A percentile compares a stretch with the other conserved stretches of the same genome.
phyloP scores from a whole-genome alignment of 257 asterid species.

The Nicotiana obtusifolia region DNA sequence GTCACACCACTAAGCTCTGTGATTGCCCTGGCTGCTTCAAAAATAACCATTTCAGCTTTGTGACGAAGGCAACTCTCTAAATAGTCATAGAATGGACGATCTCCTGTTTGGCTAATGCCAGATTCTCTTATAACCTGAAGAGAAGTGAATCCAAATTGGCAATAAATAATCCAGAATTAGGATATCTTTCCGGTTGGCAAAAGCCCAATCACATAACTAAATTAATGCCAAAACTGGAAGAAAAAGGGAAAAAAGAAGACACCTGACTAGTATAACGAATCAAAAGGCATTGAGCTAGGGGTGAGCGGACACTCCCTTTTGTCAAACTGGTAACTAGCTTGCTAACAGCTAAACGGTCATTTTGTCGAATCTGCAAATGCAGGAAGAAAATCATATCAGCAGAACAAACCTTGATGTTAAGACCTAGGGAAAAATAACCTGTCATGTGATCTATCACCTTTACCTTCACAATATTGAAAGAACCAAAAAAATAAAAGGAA shows the following conservation, averaged over 20 bases:
- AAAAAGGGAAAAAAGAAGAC: not conserved
- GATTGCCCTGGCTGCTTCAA: constrained; percentile 97
- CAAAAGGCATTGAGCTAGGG: constrained; percentile 91
- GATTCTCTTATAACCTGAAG: constrained; percentile 83
- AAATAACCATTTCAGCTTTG: constrained; percentile 93
- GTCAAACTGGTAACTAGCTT: constrained; percentile 89
- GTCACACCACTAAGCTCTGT: constrained; percentile 78
- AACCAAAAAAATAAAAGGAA: not conserved
- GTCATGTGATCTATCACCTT: constrained; percentile 2
- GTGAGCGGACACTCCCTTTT: constrained; percentile 89
- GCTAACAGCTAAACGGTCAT: constrained; percentile 92
- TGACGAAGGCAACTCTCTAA: constrained; percentile 94
- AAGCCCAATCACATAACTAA: not conserved
- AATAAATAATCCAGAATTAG: constrained; percentile 4
- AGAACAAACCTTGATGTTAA: not conserved
- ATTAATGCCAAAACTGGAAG: not conserved
- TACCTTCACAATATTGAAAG: not conserved
- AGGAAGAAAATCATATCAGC: constrained; percentile 5
- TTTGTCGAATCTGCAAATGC: constrained; percentile 76
- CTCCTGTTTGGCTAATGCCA: constrained; percentile 61
- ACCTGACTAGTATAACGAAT: constrained; percentile 95
- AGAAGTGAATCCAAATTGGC: constrained; percentile 13
- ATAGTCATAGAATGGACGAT: constrained; percentile 90
- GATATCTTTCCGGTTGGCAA: not conserved
- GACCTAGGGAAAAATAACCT: constrained; percentile 10